Conservation (phyloP, 495 filamentous ascomycete species). For the Aspergillus carlsbadensis region DNA sequence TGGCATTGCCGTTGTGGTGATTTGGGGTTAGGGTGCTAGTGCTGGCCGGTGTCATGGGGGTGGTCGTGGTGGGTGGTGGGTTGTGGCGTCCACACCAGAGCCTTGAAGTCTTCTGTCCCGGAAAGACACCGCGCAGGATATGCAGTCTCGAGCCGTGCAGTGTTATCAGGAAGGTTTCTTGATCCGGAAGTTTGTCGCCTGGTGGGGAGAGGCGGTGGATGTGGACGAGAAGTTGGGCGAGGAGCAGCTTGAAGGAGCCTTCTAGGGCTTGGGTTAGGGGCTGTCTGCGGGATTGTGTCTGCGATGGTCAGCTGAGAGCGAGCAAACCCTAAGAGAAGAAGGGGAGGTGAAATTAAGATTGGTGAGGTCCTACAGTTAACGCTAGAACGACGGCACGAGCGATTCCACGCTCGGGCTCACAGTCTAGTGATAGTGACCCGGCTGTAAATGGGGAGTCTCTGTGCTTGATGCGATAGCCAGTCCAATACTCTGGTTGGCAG, state of each 20-base stretch:
- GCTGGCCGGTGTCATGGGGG: no score
- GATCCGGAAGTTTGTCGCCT: constrained; percentile 31
- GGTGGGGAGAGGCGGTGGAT: constrained; percentile 20
- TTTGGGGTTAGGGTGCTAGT: neutral
- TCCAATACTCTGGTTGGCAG: constrained; percentile 30
- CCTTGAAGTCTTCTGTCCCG: constrained; percentile 26
- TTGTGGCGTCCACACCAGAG: constrained; percentile 27
- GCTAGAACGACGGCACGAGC: constrained; percentile 18
- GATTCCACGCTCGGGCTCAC: constrained; percentile 4
- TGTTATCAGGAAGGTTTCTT: constrained; percentile 33
- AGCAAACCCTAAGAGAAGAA: neutral
- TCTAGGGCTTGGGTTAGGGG: constrained; percentile 16
- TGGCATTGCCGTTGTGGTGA: neutral
- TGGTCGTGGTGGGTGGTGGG: neutral
- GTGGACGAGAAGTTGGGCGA: constrained; percentile 26
- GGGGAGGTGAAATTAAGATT: no score
- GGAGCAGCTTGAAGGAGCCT: constrained; percentile 31
- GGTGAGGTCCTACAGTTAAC: constrained; percentile 22
- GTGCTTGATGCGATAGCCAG: constrained; percentile 28
- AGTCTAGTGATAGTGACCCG: constrained; percentile 23
- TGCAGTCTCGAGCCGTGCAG: constrained; percentile 33
- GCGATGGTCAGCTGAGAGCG: neutral
- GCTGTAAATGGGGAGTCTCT: constrained; percentile 23
- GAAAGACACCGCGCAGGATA: constrained; percentile 31
- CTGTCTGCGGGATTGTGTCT: constrained; percentile 20